Evolutionary conservation across 495 filamentous ascomycete genomes (phyloP).

Genomic region (Penicillium robsamsonii): DNA sequence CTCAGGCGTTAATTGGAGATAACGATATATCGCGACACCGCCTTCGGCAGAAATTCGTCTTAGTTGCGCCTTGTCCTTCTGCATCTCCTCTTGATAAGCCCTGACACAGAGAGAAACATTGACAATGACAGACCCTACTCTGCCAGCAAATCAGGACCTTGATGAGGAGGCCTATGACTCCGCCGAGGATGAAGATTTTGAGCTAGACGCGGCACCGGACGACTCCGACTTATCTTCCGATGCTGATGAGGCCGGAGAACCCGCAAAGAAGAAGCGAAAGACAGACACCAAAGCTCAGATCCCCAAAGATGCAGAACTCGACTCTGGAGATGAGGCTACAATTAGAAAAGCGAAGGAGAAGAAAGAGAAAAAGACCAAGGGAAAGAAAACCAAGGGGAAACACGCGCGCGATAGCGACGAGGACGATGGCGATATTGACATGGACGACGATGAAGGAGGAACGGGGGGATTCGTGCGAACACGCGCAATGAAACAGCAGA

Average conservation of each 20-base stretch:
- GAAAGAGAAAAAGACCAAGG: slow-evolving; percentile 53
- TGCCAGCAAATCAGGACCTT: slow-evolving; percentile 20
- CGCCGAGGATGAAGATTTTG: slow-evolving; percentile 73
- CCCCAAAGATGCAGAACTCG: slow-evolving; percentile 39
- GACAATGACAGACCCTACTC: slow-evolving; percentile 32
- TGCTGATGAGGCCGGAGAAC: slow-evolving; percentile 34
- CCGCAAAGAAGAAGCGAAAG: slow-evolving; percentile 44
- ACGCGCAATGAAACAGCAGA: slow-evolving; percentile 63
- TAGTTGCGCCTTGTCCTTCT: neutral
- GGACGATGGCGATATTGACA: slow-evolving; percentile 47
- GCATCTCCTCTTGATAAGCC: neutral
- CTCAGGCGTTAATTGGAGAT: too few relatives aligned
- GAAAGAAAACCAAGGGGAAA: slow-evolving; percentile 31
- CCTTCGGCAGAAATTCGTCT: slow-evolving; percentile 18
- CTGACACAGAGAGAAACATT: neutral
- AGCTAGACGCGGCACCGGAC: slow-evolving; percentile 56
- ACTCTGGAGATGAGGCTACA: slow-evolving; percentile 78
- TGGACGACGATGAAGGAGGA: slow-evolving; percentile 59
- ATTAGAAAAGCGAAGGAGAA: slow-evolving; percentile 59
- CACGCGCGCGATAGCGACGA: slow-evolving; percentile 45
- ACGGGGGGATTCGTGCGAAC: slow-evolving; percentile 84
- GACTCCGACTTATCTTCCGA: slow-evolving; percentile 42
- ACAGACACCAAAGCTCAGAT: slow-evolving; percentile 27
- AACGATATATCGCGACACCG: neutral
- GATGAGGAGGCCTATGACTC: slow-evolving; percentile 66